A percentile compares a stretch with the other conserved stretches of the same genome.
phyloP scores from a whole-genome alignment of 2,329 filamentous ascomycete genomes.

The Calonectria leucothoes region DNA sequence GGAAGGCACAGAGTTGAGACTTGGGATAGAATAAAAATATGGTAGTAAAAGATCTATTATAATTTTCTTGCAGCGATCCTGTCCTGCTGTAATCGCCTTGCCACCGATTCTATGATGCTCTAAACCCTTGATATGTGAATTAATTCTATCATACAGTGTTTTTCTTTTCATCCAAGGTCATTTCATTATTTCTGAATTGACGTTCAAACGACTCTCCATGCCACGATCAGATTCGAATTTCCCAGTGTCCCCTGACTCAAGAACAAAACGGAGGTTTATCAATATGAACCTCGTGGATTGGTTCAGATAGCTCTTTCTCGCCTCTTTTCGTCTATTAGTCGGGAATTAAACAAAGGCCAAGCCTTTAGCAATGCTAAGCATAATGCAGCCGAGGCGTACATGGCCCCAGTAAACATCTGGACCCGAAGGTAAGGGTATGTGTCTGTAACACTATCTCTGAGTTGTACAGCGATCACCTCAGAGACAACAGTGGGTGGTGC shows the following conservation, averaged over 20 bases:
- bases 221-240: neutral
- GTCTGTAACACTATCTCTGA: neutral
- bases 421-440: neutral
- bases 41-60: neutral
- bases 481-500: constrained; percentile 11
- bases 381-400: neutral
- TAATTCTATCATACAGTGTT: neutral
- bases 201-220: neutral
- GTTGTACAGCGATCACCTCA: constrained; percentile 15
- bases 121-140: neutral
- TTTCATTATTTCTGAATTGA: neutral
- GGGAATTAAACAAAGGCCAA: neutral
- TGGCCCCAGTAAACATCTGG: neutral
- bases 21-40: neutral
- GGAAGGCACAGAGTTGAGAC: neutral
- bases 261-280: neutral
- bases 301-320: neutral
- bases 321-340: neutral
- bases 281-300: neutral
- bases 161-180: neutral
- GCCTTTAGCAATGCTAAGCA: neutral
- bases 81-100: neutral
- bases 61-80: neutral
- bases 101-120: neutral
- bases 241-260: neutral